Percentiles rank a stretch among this genome's conserved stretches.
Conservation (phyloP, 1,284 basidiomycete species). For the Mycena sp. region DNA sequence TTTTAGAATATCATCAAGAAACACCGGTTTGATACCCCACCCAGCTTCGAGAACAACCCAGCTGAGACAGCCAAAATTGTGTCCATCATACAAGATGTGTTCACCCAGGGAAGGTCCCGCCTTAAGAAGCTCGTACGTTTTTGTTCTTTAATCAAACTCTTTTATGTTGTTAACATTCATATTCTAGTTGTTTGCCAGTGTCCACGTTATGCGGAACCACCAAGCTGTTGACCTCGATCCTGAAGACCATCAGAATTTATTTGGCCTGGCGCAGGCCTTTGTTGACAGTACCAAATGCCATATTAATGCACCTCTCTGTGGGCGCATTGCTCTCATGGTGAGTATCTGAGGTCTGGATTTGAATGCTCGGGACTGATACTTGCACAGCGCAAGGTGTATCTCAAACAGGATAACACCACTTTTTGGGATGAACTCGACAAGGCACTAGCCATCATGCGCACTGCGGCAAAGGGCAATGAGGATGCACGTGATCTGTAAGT, state of each 20-base stretch:
- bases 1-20: too few relatives aligned
- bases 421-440: background rate
- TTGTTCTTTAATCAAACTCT: too few relatives aligned
- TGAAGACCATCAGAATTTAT: slow-evolving; percentile 1
- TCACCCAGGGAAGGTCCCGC: too few relatives aligned
- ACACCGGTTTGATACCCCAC: too few relatives aligned
- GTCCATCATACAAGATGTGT: too few relatives aligned
- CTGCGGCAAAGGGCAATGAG: background rate
- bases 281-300: slow-evolving; percentile 2
- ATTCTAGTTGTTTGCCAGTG: background rate
- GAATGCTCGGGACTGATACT: too few relatives aligned
- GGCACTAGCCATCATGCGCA: background rate
- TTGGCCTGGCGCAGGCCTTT: background rate
- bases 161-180: too few relatives aligned
- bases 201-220: background rate
- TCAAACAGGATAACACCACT: background rate
- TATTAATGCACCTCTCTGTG: background rate
- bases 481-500: background rate
- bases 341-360: too few relatives aligned
- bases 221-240: background rate
- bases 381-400: background rate
- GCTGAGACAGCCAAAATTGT: too few relatives aligned
- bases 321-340: too few relatives aligned
- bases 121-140: too few relatives aligned
- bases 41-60: too few relatives aligned